Evolutionary conservation across 345 rosid genomes (phyloP).

Genomic region (Sisymbrium irio): DNA sequence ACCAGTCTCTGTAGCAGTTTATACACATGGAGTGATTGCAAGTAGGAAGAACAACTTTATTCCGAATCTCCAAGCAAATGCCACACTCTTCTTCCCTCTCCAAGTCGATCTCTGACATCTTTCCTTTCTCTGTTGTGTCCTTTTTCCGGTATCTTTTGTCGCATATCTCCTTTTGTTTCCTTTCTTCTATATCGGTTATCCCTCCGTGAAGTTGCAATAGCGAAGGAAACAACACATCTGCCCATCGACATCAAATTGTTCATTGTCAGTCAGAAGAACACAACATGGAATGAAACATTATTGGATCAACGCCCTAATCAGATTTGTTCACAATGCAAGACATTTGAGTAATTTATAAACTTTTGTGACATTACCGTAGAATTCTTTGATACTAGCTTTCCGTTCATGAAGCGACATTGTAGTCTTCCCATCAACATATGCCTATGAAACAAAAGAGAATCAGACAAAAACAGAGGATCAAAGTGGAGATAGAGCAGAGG

Average conservation of each 20-base stretch:
- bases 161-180: conserved; percentile 73
- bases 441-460: conserved; percentile 41
- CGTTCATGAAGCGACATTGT: conserved; percentile 83
- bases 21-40: conserved; percentile 86
- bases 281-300: background rate
- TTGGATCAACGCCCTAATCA: background rate
- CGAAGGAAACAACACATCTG: conserved; percentile 88
- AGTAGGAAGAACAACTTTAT: conserved; percentile 72
- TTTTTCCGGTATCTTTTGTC: conserved; percentile 51
- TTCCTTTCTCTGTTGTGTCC: conserved; percentile 56
- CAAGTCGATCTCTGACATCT: conserved; percentile 62
- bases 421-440: conserved; percentile 88
- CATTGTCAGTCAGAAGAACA: background rate
- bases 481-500: background rate
- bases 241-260: conserved; percentile 19
- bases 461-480: background rate
- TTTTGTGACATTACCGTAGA: conserved; percentile 61
- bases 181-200: conserved; percentile 65
- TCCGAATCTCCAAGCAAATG: conserved; percentile 75
- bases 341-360: background rate
- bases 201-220: conserved; percentile 80
- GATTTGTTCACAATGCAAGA: background rate
- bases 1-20: conserved; percentile 77
- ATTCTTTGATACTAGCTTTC: conserved; percentile 80
- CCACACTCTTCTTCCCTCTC: conserved; percentile 97